phyloP scores from a whole-genome alignment of 1,284 basidiomycete genomes.

The Chalciporus sp. region DNA sequence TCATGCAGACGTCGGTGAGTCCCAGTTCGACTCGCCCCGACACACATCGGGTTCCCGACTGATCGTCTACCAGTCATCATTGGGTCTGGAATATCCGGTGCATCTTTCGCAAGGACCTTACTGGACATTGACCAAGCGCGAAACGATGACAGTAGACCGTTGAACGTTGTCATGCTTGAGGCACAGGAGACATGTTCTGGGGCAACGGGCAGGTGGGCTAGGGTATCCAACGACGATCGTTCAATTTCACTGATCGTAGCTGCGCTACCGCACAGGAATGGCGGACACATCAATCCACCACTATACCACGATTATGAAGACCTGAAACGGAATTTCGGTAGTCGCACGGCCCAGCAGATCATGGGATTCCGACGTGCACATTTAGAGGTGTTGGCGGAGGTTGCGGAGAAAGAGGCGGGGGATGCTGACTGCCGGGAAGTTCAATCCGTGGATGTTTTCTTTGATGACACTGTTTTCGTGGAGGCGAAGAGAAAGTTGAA shows the following conservation, averaged over 20 bases:
- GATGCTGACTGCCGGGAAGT: slow-evolving; percentile 52
- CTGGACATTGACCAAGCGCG: slow-evolving; percentile 32
- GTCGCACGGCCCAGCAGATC: slow-evolving; percentile 51
- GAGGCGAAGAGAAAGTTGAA: slow-evolving; percentile 43
- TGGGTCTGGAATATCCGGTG: slow-evolving; percentile 53
- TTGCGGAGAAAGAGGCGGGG: slow-evolving; percentile 45
- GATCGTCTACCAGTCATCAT: slow-evolving; percentile 40
- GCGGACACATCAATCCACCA: slow-evolving; percentile 68
- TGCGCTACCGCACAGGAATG: slow-evolving; percentile 49
- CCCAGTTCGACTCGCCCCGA: background rate
- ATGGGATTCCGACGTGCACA: slow-evolving; percentile 64
- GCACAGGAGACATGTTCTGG: slow-evolving; percentile 54
- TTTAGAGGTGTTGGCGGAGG: slow-evolving; percentile 49
- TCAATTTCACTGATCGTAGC: background rate
- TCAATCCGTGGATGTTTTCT: slow-evolving; percentile 52
- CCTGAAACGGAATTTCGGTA: slow-evolving; percentile 52
- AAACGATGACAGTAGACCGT: slow-evolving; percentile 11
- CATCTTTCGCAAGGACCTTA: slow-evolving; percentile 45
- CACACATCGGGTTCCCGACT: background rate
- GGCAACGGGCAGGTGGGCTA: slow-evolving; percentile 49
- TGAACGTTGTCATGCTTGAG: slow-evolving; percentile 49
- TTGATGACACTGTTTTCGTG: slow-evolving; percentile 40
- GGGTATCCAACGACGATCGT: background rate
- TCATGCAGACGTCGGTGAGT: slow-evolving; percentile 42
- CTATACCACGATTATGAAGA: slow-evolving; percentile 60